Evolutionary conservation across 805 yeast species (phyloP).

Genomic region (Saturnispora bothae): DNA sequence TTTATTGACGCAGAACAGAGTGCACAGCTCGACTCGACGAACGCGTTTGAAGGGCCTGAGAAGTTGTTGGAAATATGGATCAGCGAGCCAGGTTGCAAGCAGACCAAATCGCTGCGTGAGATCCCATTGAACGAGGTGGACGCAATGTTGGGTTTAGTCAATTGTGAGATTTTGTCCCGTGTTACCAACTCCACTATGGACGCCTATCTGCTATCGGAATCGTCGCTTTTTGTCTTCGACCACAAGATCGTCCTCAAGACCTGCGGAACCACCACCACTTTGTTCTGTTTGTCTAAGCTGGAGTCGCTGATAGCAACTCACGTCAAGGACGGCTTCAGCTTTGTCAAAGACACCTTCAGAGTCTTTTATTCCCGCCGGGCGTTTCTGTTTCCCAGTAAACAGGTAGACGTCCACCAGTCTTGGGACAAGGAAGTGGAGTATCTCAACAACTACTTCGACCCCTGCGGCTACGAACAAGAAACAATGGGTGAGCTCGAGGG

Average conservation of each 20-base stretch:
- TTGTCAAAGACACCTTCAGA: constrained; percentile 33
- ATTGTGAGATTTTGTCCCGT: constrained; percentile 79
- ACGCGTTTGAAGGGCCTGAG: constrained; percentile 96
- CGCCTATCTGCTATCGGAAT: constrained; percentile 80
- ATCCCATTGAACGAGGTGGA: constrained; percentile 65
- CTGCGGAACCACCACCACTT: constrained; percentile 91
- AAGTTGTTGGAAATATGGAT: constrained; percentile 88
- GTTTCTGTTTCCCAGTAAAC: constrained; percentile 86
- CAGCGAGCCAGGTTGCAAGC: constrained; percentile 36
- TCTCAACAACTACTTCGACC: constrained; percentile 53
- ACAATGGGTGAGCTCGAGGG: constrained; percentile 71
- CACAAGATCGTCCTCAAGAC: constrained; percentile 84
- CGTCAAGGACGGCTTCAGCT: constrained; percentile 30
- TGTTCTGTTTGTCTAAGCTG: constrained; percentile 61
- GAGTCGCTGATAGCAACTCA: constrained; percentile 38
- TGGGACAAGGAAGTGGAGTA: constrained; percentile 76
- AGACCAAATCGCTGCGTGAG: constrained; percentile 42
- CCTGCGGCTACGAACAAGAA: constrained; percentile 52
- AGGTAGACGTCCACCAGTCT: constrained; percentile 65
- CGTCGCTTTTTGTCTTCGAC: constrained; percentile 80
- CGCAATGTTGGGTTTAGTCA: constrained; percentile 64
- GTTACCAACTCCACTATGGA: constrained; percentile 57
- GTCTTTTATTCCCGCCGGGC: constrained; percentile 86
- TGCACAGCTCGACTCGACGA: constrained; percentile 71
- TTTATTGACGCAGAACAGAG: constrained; percentile 71